These are phyloP conservation scores for Termitomyces sp. DNA, from an alignment of 768 basidiomycete genomes.

Conservation along the genomic window DNA sequence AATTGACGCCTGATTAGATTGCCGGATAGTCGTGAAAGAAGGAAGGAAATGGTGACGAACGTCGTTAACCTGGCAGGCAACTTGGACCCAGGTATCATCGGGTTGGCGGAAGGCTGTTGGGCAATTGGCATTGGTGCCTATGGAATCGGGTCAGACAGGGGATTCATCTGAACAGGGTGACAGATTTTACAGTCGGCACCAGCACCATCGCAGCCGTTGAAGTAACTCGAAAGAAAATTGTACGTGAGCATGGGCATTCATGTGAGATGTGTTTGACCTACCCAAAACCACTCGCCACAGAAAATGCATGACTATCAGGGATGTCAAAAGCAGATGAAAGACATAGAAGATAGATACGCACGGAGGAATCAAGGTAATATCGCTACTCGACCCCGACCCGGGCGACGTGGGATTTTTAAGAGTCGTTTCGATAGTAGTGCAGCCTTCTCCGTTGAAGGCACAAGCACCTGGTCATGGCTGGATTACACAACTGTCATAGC, in stretches of 20 bases:
- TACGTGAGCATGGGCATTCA: neutral
- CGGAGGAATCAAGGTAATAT: conserved; percentile 36
- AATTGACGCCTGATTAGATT: neutral
- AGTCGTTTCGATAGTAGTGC: conserved; percentile 31
- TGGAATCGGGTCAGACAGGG: neutral
- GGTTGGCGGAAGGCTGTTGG: conserved; percentile 29
- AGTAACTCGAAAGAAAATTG: conserved; percentile 23
- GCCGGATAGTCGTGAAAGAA: neutral
- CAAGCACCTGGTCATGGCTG: conserved; percentile 20
- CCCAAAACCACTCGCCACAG: conserved; percentile 34
- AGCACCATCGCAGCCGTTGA: conserved; percentile 33
- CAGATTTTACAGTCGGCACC: conserved; percentile 36
- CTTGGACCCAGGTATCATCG: conserved; percentile 31
- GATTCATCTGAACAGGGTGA: neutral
- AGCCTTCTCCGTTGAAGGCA: conserved; percentile 32
- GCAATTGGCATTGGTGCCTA: conserved; percentile 30
- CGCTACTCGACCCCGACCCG: conserved; percentile 26
- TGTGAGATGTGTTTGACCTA: conserved; percentile 9
- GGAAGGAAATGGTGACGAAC: neutral
- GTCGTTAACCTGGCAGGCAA: conserved; percentile 14
- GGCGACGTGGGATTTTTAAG: conserved; percentile 25
- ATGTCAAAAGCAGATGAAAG: no score
- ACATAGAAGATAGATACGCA: conserved; percentile 18
- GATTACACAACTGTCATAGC: neutral
- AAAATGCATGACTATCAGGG: conserved; percentile 28